Base-by-base conservation (phyloP, 768 basidiomycete genomes). In the Filobasidium wieringae region DNA sequence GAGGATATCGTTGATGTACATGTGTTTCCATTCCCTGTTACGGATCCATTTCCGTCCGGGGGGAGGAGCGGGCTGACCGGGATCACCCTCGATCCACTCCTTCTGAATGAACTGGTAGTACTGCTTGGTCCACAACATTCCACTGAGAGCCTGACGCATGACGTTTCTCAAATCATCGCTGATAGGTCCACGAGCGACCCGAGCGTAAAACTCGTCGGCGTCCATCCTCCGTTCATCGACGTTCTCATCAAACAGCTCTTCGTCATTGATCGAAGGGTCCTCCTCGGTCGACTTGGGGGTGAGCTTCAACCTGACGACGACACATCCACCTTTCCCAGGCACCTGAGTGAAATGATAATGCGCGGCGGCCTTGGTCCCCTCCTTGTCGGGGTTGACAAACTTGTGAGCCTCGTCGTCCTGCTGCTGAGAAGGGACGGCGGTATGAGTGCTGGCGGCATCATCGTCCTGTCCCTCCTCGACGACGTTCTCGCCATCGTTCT, bases 61-160 rank as follows among this genome's bases (percentile, higher is more conserved):
- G 7, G 95, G 93, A 4, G 95, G 95, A 19, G 89, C 81, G 8
- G 92, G 93, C 72, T 99, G 95, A 11, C 86, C 85, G 3, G 90
- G 85, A 76, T 99, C 95, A 30, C 95, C 95, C 59, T 88, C 83
- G 51, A 93, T 79, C 95, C 95, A 99, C 60, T 93, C 87, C 68
- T 87, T 86, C 74, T 96, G 92, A 59, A 96, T 83, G 75, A 96
- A 96, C 71, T 87, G 80, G 77, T 97, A 99, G 74, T 83, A 88
- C 69, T 97, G 95, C 77, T 97, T 99, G 45, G 88, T 90, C 93
- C 95, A 97, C 53, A 99, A 76, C 95, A 99, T 97, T 11, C 95
- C 95, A 22, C 83, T 83, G 50, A 99, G 76, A 22, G 92, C 95
- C 75, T 97, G 95, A 61, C 95, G 79, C 88, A 88, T 95, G 64